A percentile compares a stretch with the other conserved stretches of the same genome.
Conservation (phyloP, 495 filamentous ascomycete species). For the Podospora anserina region DNA sequence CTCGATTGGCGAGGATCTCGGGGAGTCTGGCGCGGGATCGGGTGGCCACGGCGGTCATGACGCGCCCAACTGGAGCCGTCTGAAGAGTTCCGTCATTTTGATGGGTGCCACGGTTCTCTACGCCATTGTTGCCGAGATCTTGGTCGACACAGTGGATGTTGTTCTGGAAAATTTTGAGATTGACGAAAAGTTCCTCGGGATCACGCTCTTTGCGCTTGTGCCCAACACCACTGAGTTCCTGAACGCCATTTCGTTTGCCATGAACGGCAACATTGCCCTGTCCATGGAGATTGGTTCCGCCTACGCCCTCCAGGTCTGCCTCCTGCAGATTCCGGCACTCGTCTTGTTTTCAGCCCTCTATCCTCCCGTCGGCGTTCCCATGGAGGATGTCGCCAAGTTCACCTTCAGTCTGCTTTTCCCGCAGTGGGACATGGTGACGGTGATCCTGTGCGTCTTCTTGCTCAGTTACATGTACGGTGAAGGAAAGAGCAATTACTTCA, state of each 20-base stretch:
- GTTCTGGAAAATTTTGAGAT: constrained; percentile 86
- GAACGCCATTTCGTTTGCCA: constrained; percentile 98
- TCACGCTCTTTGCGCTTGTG: constrained; percentile 94
- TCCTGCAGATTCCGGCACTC: constrained; percentile 92
- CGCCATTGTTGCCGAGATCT: constrained; percentile 92
- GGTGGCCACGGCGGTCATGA: constrained; percentile 75
- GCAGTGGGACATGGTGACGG: constrained; percentile 98
- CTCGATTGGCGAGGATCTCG: constrained; percentile 40
- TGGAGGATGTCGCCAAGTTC: constrained; percentile 61
- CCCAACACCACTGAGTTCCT: constrained; percentile 98
- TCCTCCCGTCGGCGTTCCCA: constrained; percentile 33
- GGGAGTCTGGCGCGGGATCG: constrained; percentile 37
- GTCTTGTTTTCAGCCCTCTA: constrained; percentile 80
- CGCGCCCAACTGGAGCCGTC: constrained; percentile 94
- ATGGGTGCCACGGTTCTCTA: constrained; percentile 89
- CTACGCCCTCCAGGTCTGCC: constrained; percentile 94
- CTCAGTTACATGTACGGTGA: constrained; percentile 98
- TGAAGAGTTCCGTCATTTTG: constrained; percentile 84
- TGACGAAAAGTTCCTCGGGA: constrained; percentile 96
- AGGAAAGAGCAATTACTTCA: constrained; percentile 93
- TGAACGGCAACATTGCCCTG: constrained; percentile 99
- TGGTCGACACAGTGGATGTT: constrained; percentile 94
- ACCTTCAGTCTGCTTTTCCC: constrained; percentile 96
- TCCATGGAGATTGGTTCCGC: constrained; percentile 99
- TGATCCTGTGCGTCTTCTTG: constrained; percentile 95